Base-by-base conservation (phyloP, 345 rosid genomes). In the Linum lewisii region DNA sequence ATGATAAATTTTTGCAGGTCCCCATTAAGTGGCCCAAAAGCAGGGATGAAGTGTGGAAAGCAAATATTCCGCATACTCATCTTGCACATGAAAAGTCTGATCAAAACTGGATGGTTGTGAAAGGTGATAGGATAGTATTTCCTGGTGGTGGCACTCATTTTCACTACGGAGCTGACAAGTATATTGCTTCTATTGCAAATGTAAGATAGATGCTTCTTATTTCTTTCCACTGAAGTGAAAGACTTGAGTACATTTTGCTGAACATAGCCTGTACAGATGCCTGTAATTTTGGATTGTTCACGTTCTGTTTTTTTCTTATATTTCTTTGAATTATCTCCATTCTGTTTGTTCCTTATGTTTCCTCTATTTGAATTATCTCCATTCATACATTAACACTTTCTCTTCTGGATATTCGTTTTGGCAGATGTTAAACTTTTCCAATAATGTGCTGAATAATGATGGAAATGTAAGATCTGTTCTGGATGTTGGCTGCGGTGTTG, bases 61-160 rank as follows among this genome's bases (percentile, higher is more conserved):
- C 78, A 2, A 93, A 93, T 77, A 93, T 93, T 71, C 99, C 99
- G 68, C 99, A 93, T 69, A 93, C 96, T 58, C 99, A 90, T 78
- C 96, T 93, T 72, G 99, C 99, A 54, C 82, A 79, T 60, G 97
- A 93, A 66, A 93, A 93, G 73, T 93, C 99, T 77, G 97, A 90
- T 68, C 99, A 93, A 84, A 93, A 93, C 68, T 93, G 99, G 99
- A 93, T 93, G 99, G 90, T 85, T 80, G 97, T 84, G 1, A 85
- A 87, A 85, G 99, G 97, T 54, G 95, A 93, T 32, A 93, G 82
- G 77, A 93, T 93, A n/a, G 62, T 57, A 5, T 93, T 93, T 60
- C 97, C 99, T 0, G 99, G 99, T 23, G 99, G 99, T 57, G 99
- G 99, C 53, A 93, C 99, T 57, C 99, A 93, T 75, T 93, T 93